These are phyloP conservation scores for Starmerella apis DNA, from an alignment of 805 yeast species.

Conservation along the genomic window DNA sequence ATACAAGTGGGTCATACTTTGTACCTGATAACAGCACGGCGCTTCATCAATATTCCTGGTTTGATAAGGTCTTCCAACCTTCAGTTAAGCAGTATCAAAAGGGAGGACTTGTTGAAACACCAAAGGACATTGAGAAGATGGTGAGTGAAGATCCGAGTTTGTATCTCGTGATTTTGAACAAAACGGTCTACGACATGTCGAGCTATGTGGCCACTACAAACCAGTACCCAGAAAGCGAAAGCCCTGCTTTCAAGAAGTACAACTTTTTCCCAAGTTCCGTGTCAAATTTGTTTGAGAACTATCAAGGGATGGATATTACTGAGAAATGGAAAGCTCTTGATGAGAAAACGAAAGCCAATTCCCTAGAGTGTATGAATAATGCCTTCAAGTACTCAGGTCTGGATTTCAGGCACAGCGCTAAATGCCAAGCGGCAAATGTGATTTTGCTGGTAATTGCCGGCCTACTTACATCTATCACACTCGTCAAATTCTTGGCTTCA, in stretches of 20 bases:
- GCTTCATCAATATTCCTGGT: conserved; percentile 33
- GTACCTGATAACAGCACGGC: conserved; percentile 29
- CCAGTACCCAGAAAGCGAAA: conserved; percentile 24
- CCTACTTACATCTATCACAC: conserved; percentile 32
- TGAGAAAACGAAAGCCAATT: conserved; percentile 24
- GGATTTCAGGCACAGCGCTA: conserved; percentile 34
- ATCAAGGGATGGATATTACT: conserved; percentile 34
- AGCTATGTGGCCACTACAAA: conserved; percentile 32
- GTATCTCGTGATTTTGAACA: conserved; percentile 31
- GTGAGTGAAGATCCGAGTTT: conserved; percentile 22
- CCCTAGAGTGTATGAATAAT: conserved; percentile 32
- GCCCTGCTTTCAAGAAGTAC: conserved; percentile 27
- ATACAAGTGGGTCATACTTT: conserved; percentile 29
- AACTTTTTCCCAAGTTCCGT: conserved; percentile 32
- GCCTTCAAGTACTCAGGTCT: conserved; percentile 32
- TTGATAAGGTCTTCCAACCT: conserved; percentile 32
- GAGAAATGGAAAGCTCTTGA: conserved; percentile 27
- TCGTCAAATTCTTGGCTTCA: conserved; percentile 35
- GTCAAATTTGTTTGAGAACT: conserved; percentile 28
- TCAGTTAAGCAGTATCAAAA: conserved; percentile 31
- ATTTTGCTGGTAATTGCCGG: conserved; percentile 35
- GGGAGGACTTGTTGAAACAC: conserved; percentile 33
- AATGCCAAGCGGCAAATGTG: conserved; percentile 35
- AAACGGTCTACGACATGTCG: conserved; percentile 33
- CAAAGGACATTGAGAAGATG: conserved; percentile 25